phyloP scores from a whole-genome alignment of 2,329 filamentous ascomycete genomes.

The Ceratocystis huliohia region DNA sequence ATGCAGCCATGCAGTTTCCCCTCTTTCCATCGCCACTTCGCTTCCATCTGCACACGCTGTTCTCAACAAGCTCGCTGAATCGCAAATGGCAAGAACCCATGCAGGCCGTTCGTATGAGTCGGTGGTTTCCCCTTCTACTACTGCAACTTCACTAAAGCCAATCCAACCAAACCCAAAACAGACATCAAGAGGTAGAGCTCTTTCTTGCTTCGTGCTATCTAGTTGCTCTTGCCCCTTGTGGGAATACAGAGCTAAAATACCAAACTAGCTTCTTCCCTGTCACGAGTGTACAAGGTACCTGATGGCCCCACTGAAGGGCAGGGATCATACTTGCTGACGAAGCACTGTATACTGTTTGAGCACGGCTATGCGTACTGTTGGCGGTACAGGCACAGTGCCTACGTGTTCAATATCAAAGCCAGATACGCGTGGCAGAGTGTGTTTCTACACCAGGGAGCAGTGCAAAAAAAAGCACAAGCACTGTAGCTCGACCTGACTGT shows the following conservation, averaged over 20 bases:
- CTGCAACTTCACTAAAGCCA: conserved; percentile 3
- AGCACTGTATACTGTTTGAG: conserved; percentile 13
- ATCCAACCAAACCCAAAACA: conserved; percentile 6
- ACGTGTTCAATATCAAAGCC: conserved; percentile 3
- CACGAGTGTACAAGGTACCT: conserved; percentile 6
- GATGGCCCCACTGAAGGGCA: not conserved
- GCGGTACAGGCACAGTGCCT: conserved; percentile 11
- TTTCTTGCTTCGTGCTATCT: not conserved
- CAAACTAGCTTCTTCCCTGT: conserved; percentile 10
- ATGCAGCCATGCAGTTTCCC: not conserved
- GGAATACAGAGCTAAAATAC: conserved; percentile 8
- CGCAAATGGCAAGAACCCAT: conserved; percentile 3
- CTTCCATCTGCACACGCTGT: conserved; percentile 3
- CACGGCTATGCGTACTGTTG: conserved; percentile 12
- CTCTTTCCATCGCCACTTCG: not conserved
- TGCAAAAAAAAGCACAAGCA: not conserved
- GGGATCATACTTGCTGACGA: not conserved
- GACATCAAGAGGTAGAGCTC: conserved; percentile 1
- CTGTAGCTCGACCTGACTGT: conserved; percentile 5
- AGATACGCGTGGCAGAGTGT: not conserved
- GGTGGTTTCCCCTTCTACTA: not conserved
- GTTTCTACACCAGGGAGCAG: not conserved
- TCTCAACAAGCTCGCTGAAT: not conserved
- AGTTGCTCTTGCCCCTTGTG: conserved; percentile 7
- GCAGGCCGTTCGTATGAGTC: not conserved